phyloP scores from a whole-genome alignment of 1,139 yeast species.

The Cylindricascospora bacillispora region DNA sequence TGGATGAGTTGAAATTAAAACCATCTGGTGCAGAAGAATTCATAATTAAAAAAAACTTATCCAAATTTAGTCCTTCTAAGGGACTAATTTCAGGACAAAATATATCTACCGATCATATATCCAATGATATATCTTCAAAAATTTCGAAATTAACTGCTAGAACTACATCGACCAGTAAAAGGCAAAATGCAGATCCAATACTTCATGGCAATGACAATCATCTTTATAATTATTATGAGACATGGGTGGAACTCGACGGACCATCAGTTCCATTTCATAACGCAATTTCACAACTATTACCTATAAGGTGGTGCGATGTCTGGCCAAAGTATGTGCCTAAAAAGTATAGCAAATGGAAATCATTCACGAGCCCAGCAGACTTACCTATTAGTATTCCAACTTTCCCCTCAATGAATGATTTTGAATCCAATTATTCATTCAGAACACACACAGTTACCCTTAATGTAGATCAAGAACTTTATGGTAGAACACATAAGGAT shows the following conservation, averaged over 20 bases:
- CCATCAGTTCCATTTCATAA: slow-evolving; percentile 47
- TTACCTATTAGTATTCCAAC: slow-evolving; percentile 69
- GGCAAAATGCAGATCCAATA: too few relatives aligned
- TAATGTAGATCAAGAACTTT: slow-evolving; percentile 27
- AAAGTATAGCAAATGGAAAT: slow-evolving; percentile 78
- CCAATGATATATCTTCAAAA: too few relatives aligned
- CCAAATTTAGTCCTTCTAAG: too few relatives aligned
- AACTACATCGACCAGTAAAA: too few relatives aligned
- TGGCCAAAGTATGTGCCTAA: slow-evolving; percentile 60
- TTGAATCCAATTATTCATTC: slow-evolving; percentile 47
- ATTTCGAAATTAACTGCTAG: too few relatives aligned
- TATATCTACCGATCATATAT: too few relatives aligned
- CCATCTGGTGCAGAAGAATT: neutral
- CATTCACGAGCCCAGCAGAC: slow-evolving; percentile 86
- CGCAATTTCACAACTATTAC: slow-evolving; percentile 16
- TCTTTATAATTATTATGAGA: slow-evolving; percentile 10
- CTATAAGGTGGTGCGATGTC: slow-evolving; percentile 79
- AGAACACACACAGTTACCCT: slow-evolving; percentile 31
- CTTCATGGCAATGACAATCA: slow-evolving; percentile 2
- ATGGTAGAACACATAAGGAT: slow-evolving; percentile 39
- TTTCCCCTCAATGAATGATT: slow-evolving; percentile 59
- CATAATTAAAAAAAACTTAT: slow-evolving; percentile 1
- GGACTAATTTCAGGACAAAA: too few relatives aligned
- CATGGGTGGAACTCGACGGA: slow-evolving; percentile 59
- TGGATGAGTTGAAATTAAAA: neutral